These are phyloP conservation scores for Fusarium citri DNA, from an alignment of 2,329 filamentous ascomycete genomes.

Conservation along the genomic window DNA sequence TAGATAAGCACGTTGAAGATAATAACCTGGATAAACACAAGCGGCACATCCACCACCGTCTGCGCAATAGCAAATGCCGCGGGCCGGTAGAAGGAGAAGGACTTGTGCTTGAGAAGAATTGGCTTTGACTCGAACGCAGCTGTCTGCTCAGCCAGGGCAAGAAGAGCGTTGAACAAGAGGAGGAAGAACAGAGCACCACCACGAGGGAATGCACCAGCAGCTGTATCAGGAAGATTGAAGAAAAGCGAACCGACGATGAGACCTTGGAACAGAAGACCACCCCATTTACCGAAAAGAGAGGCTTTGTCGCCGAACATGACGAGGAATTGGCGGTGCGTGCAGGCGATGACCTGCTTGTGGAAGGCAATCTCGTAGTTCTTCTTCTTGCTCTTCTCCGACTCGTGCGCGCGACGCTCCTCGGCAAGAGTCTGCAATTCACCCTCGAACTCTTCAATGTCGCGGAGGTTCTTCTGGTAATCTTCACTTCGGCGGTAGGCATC, in stretches of 20 bases:
- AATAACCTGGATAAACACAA: slow-evolving; percentile 72
- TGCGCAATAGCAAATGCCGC: slow-evolving; percentile 68
- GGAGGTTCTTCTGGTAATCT: slow-evolving; percentile 68
- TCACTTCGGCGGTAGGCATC: slow-evolving; percentile 73
- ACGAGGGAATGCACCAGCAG: slow-evolving; percentile 71
- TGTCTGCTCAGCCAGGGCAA: slow-evolving; percentile 81
- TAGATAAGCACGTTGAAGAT: slow-evolving; percentile 79
- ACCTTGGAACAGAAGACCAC: slow-evolving; percentile 79
- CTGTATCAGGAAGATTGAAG: slow-evolving; percentile 71
- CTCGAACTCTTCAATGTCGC: slow-evolving; percentile 72
- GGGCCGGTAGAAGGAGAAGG: slow-evolving; percentile 74
- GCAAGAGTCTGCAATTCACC: slow-evolving; percentile 66
- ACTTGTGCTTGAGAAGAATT: slow-evolving; percentile 77
- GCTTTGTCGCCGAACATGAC: slow-evolving; percentile 80
- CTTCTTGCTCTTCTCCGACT: slow-evolving; percentile 75
- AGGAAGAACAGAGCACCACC: slow-evolving; percentile 63
- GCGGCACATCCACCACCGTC: slow-evolving; percentile 68
- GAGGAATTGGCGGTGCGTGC: slow-evolving; percentile 82
- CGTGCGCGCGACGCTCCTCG: slow-evolving; percentile 63
- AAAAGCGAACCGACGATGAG: slow-evolving; percentile 85
- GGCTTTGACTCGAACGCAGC: slow-evolving; percentile 71
- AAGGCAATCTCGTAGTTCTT: slow-evolving; percentile 83
- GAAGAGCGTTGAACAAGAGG: slow-evolving; percentile 67
- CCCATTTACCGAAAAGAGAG: slow-evolving; percentile 81
- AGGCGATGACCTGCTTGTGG: slow-evolving; percentile 74